phyloP scores from a whole-genome alignment of 1,139 yeast species.

The Candida pseudoviswanathii region DNA sequence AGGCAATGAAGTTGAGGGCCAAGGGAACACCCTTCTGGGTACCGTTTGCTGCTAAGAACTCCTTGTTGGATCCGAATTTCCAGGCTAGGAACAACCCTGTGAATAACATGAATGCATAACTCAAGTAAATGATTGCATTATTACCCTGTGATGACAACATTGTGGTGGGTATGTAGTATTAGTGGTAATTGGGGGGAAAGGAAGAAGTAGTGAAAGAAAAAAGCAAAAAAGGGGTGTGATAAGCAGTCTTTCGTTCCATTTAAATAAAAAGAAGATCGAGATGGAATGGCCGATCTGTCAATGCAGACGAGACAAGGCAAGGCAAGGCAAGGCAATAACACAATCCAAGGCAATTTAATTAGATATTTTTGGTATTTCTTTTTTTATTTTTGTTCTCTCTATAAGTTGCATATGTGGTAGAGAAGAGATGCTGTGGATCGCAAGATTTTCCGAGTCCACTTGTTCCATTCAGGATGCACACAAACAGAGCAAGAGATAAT shows the following conservation, averaged over 20 bases:
- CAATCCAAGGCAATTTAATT: too few species aligned
- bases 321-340: too few species aligned
- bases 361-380: too few species aligned
- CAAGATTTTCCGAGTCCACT: too few species aligned
- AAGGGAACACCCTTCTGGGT: conserved; percentile 81
- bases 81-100: conserved; percentile 63
- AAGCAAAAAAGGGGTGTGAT: background rate
- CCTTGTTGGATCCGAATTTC: conserved; percentile 47
- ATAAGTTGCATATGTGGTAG: too few species aligned
- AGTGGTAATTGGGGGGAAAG: background rate
- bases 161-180: background rate
- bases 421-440: too few species aligned
- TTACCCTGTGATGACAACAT: conserved; percentile 43
- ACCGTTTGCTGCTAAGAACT: conserved; percentile 75
- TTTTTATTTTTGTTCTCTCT: too few species aligned
- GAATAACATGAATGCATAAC: conserved; percentile 67
- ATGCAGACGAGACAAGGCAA: too few species aligned
- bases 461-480: too few species aligned
- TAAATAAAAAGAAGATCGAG: background rate
- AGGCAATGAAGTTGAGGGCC: conserved; percentile 83
- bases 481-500: too few species aligned
- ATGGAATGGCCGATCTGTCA: too few species aligned
- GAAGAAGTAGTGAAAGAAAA: background rate
- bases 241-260: conserved; percentile 1
- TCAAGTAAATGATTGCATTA: conserved; percentile 76